Base-by-base conservation (phyloP, 2,329 filamentous ascomycete genomes). In the Coniella lustricola region DNA sequence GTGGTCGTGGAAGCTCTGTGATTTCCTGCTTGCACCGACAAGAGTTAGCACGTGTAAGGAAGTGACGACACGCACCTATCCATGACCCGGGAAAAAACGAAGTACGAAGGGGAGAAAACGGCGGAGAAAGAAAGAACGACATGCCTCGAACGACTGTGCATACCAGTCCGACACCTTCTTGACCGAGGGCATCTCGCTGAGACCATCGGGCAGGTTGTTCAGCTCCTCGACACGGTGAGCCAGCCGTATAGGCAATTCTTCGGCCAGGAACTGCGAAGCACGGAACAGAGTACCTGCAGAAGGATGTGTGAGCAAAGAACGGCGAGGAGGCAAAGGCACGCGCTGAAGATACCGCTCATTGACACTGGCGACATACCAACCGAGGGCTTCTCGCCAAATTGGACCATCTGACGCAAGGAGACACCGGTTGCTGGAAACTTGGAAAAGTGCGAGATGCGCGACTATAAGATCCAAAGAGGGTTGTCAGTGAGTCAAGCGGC, bases 101-200 rank as follows among this genome's bases (percentile, higher is more conserved):
- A 21, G 21, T 4, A 21, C 8, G 14, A 14, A 17, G 22, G 13
- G 38, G 29, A 20, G 37, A 8, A 13, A 21, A 41, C 13, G 22
- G 22, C 16, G 39, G 3, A 33, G 13, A 47, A n/a, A n/a, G n/a
- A n/a, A n/a, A n/a, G n/a, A n/a, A n/a, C n/a, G 39, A 64, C 78
- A 59, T 79, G 95, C 90, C 82, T 98, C 93, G 63, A 98, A 98
- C 44, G 93, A 98, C 72, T 98, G 93, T 55, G 91, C 93, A 67
- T 98, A 98, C 93, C 93, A 98, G 63, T 97, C 90, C 66, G 90
- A 86, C 57, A 98, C 93, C 62, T 85, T 89, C 66, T 85, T 84
- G 57, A 98, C 95, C 10, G 93, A 97, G 34, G 90, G 88, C 93
- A 98, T 97, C 58, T 97, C 90, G 65, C 89, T 95, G 54, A 98